Evolutionary conservation across 345 rosid species (phyloP), one percentile per base, ranked within the genome.

Genomic region (sweet orange (Citrus sinensis)): DNA sequence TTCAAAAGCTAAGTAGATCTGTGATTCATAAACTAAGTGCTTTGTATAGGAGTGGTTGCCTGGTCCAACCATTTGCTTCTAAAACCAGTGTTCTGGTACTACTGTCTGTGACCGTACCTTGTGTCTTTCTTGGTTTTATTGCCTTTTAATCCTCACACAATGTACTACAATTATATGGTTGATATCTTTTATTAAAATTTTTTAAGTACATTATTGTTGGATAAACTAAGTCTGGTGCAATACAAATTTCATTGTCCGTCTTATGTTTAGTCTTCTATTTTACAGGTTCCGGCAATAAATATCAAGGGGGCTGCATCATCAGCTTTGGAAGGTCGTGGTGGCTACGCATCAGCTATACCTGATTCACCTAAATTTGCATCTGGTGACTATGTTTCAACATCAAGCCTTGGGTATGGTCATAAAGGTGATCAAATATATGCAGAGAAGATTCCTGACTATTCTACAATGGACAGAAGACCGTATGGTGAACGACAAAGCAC

Each of bases 301-400:
- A 78, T 84, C 59, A 90, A 89, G 81, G 89, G 83, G 30, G 78
- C 88, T 70, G 91, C 88, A 76, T 67, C 86, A 63, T 85, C 94
- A 24, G 85, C 85, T 76, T 74, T 94, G 82, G 99, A 92, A 62
- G 87, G 84, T 76, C 97, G 94, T 74, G 85, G 92, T 5, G 87
- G 86, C 79, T 96, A 94, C 83, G 74, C 89, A 39, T 89, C 97
- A 32, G 78, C 91, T 75, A 32, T 88, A 25, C 65, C 90, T 17
- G 94, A 91, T 79, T 93, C 99, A 30, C 97, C 99, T 0, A 95
- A 93, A 80, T 93, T 85, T 88, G 80, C 87, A 69, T 80, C 98
- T 71, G 84, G 89, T 71, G 93, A 89, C 59, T 93, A 91, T 78
- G 70, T 90, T 72, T 80, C 97, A 66, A 85, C 94, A 40, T 84